Conservation (phyloP, 306 rosid species). For the Medicago ruthenica region DNA sequence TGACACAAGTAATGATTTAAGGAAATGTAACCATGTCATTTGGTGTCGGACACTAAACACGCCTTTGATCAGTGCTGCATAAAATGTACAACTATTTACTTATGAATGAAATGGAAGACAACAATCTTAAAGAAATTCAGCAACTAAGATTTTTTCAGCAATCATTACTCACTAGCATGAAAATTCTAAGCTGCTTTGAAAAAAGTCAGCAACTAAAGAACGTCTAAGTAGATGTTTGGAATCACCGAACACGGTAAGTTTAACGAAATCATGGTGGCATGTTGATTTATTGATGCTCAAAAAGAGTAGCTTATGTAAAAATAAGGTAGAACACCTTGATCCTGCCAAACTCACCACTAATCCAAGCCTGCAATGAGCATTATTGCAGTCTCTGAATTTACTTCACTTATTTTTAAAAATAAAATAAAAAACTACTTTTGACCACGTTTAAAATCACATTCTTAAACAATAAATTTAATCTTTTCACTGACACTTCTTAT, state of each 20-base stretch:
- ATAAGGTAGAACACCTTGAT: neutral
- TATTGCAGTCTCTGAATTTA: no score
- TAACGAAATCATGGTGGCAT: neutral
- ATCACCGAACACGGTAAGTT: neutral
- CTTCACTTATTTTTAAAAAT: no score
- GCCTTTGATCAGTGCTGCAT: neutral
- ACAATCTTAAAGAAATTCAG: neutral
- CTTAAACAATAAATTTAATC: neutral
- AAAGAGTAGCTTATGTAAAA: neutral
- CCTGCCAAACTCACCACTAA: neutral
- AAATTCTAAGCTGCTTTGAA: neutral
- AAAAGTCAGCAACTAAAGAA: neutral
- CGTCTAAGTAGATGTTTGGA: neutral
- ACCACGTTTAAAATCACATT: neutral
- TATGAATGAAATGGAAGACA: conserved; percentile 2
- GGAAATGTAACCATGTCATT: neutral
- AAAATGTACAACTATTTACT: neutral
- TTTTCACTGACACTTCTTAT: no score
- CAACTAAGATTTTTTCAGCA: neutral
- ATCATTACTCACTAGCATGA: neutral
- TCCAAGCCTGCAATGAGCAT: neutral
- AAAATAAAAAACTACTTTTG: no score
- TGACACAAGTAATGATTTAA: neutral
- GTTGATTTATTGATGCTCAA: neutral
- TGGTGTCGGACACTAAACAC: neutral